These are phyloP conservation scores for Zymoseptoria ardabiliae DNA, from an alignment of 2,329 filamentous ascomycete genomes.

Conservation along the genomic window DNA sequence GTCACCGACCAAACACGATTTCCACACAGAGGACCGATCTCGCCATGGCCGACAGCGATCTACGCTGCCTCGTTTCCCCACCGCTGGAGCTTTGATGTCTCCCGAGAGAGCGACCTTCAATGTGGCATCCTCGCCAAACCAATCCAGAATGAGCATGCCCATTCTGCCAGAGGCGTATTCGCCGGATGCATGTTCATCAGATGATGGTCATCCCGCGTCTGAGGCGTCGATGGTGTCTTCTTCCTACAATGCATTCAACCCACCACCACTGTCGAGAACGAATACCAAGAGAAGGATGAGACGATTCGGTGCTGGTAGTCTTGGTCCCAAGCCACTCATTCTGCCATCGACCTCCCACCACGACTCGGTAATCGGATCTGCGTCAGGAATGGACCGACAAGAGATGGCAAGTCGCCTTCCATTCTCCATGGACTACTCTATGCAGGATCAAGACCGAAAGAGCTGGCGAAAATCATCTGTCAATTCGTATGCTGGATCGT, in stretches of 20 bases:
- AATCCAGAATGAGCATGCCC: constrained; percentile 6
- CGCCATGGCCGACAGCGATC: constrained; percentile 28
- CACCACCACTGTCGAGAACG: constrained; percentile 4
- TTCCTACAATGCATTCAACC: not conserved
- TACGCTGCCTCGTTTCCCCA: constrained; percentile 28
- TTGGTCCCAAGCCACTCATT: constrained; percentile 29
- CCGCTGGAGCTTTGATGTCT: constrained; percentile 23
- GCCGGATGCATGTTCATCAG: constrained; percentile 14
- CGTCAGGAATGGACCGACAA: not conserved
- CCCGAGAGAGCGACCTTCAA: constrained; percentile 19
- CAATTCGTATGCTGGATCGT: not conserved
- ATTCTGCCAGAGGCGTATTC: constrained; percentile 12
- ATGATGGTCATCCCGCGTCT: constrained; percentile 9
- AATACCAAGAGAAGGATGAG: constrained; percentile 28
- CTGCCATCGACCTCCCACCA: constrained; percentile 27
- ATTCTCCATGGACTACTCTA: not conserved
- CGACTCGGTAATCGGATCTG: constrained; percentile 5
- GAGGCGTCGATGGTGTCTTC: constrained; percentile 3
- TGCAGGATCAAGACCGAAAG: not conserved
- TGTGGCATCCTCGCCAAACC: constrained; percentile 9
- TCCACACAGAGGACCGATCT: constrained; percentile 23
- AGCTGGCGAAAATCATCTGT: not conserved
- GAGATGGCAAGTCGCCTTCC: not conserved
- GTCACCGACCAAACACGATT: constrained; percentile 31
- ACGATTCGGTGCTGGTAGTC: constrained; percentile 29